Conservation (phyloP, 352 stramenopile genomes). For the Pythium plurisporium region DNA sequence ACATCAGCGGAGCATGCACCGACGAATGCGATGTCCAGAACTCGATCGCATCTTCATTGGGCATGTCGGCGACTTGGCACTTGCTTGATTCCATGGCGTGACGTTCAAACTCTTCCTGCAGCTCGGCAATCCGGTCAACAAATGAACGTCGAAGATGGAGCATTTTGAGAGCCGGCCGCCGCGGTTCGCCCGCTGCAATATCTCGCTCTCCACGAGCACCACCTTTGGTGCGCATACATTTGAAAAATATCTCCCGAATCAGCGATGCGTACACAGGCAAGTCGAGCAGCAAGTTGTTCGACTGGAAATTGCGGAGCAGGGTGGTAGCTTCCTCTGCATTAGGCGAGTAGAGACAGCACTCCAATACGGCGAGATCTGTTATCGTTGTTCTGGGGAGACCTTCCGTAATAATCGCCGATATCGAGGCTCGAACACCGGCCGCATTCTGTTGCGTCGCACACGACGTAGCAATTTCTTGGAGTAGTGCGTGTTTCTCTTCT, state of each 20-base stretch:
- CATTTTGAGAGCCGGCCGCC: slow-evolving; percentile 49
- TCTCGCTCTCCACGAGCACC: slow-evolving; percentile 21
- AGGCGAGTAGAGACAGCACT: slow-evolving; percentile 44
- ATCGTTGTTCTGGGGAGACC: slow-evolving; percentile 37
- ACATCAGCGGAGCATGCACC: slow-evolving; percentile 49
- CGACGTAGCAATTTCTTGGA: slow-evolving; percentile 60
- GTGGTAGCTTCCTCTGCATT: slow-evolving; percentile 25
- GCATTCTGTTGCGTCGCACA: slow-evolving; percentile 53
- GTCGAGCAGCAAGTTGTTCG: slow-evolving; percentile 30
- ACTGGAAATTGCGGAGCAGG: slow-evolving; percentile 43
- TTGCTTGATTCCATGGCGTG: slow-evolving; percentile 2
- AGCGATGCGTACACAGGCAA: slow-evolving; percentile 61
- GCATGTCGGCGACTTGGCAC: neutral
- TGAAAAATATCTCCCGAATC: slow-evolving; percentile 70
- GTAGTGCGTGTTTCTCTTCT: slow-evolving; percentile 27
- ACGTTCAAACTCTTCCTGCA: neutral
- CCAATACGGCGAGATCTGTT: slow-evolving; percentile 55
- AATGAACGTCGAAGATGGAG: slow-evolving; percentile 46
- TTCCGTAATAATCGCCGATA: slow-evolving; percentile 33
- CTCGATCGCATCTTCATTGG: slow-evolving; percentile 26
- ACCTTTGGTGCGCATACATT: slow-evolving; percentile 43
- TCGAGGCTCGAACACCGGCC: slow-evolving; percentile 33
- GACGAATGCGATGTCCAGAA: slow-evolving; percentile 48
- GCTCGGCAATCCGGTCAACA: slow-evolving; percentile 41
- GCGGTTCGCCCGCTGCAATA: slow-evolving; percentile 26